phyloP scores from a whole-genome alignment of 2,329 filamentous ascomycete species.

The Colletotrichum higginsianum region DNA sequence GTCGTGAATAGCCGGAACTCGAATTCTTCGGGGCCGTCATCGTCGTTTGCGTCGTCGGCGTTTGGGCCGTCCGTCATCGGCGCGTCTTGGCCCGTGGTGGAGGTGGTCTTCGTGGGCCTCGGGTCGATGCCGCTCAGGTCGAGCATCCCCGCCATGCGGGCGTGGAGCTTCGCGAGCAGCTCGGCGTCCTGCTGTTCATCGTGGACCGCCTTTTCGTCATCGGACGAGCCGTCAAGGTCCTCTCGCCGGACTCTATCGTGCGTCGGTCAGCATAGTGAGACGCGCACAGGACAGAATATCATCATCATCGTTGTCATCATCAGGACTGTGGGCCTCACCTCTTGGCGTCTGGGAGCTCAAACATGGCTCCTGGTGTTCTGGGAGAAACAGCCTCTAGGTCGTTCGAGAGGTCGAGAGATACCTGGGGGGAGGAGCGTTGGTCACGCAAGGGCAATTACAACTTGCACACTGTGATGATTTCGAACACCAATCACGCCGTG shows the following conservation, averaged over 20 bases:
- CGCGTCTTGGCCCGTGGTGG: slow-evolving; percentile 31
- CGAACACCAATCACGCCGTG: slow-evolving; percentile 9
- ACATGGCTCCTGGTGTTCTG: slow-evolving; percentile 55
- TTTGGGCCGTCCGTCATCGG: slow-evolving; percentile 35
- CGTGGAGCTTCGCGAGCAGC: slow-evolving; percentile 61
- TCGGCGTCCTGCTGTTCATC: slow-evolving; percentile 55
- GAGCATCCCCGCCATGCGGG: slow-evolving; percentile 63
- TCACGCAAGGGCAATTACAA: neutral
- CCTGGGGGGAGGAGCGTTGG: neutral
- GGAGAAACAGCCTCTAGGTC: neutral
- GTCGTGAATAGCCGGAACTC: slow-evolving; percentile 72
- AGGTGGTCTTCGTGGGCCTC: slow-evolving; percentile 26
- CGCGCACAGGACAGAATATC: neutral
- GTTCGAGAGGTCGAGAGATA: neutral
- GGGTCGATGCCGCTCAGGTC: slow-evolving; percentile 53
- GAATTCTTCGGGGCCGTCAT: slow-evolving; percentile 59
- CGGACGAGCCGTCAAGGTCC: slow-evolving; percentile 61
- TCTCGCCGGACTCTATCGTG: slow-evolving; percentile 66
- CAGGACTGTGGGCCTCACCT: slow-evolving; percentile 55
- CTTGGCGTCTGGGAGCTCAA: slow-evolving; percentile 67
- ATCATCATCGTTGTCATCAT: no score
- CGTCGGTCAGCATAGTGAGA: slow-evolving; percentile 10
- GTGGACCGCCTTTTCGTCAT: slow-evolving; percentile 46
- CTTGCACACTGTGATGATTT: neutral
- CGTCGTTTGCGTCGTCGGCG: slow-evolving; percentile 43